phyloP scores from a whole-genome alignment of 441 rosid species.

The Erysimum cheiri region DNA sequence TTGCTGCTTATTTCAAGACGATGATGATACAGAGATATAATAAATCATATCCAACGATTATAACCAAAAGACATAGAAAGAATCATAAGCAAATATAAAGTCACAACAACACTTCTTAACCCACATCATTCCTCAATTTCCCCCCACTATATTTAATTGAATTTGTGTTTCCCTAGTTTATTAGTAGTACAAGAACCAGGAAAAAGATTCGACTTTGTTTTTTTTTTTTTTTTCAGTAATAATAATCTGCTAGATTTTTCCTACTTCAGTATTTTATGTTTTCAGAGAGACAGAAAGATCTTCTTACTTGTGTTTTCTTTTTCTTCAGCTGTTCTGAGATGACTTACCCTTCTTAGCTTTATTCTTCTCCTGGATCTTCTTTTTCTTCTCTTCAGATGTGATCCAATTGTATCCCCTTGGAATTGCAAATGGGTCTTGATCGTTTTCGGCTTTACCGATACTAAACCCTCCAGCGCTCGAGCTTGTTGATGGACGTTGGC shows the following conservation, averaged over 20 bases:
- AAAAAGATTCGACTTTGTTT: background rate
- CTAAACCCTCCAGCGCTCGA: conserved; percentile 41
- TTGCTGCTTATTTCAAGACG: conserved; percentile 35
- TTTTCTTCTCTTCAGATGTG: conserved; percentile 92
- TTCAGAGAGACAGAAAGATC: conserved; percentile 29
- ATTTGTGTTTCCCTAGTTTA: conserved; percentile 25
- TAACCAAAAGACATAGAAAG: conserved; percentile 29
- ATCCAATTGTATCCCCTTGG: conserved; percentile 88
- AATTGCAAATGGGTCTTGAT: conserved; percentile 81
- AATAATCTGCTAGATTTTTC: conserved; percentile 40
- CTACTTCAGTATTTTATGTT: conserved; percentile 37
- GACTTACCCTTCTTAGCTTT: conserved; percentile 65
- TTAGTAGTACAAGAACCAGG: conserved; percentile 43
- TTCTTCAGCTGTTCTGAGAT: conserved; percentile 43
- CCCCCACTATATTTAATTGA: conserved; percentile 40
- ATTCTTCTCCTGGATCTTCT: conserved; percentile 93
- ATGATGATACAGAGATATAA: conserved; percentile 5
- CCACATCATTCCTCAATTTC: conserved; percentile 19
- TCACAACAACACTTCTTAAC: conserved; percentile 35
- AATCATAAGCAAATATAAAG: conserved; percentile 39
- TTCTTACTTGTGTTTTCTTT: conserved; percentile 31
- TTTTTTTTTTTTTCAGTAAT: background rate
- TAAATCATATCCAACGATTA: conserved; percentile 15
- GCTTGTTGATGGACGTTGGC: conserved; percentile 66
- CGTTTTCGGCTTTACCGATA: conserved; percentile 61